Percentiles rank a stretch among this genome's conserved stretches.
Conservation (phyloP, 208 protist genomes). For the Leishmania martiniquensis region DNA sequence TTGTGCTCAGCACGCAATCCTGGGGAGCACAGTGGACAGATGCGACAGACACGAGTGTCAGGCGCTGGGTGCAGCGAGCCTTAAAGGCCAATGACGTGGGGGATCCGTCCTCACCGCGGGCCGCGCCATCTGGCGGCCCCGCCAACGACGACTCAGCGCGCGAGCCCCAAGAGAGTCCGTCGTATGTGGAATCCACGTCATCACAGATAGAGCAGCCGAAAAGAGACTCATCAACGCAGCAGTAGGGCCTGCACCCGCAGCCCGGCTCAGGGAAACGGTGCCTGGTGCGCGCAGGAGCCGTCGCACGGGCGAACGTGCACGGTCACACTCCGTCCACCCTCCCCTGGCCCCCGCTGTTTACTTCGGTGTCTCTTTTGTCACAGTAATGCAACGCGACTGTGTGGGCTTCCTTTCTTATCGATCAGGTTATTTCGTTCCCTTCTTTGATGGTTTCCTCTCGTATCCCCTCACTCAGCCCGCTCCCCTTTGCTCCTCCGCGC, state of each 20-base stretch:
- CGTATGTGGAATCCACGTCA: neutral
- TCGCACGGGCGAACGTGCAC: neutral
- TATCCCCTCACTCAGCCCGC: neutral
- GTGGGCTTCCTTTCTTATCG: neutral
- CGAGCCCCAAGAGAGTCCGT: neutral
- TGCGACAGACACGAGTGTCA: conserved; percentile 41
- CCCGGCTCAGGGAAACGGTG: neutral
- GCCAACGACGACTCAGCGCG: neutral
- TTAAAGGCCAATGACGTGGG: conserved; percentile 10
- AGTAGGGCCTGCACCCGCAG: conserved; percentile 1
- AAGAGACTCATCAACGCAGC: neutral
- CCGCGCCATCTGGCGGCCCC: neutral
- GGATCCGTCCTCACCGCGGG: conserved; percentile 1
- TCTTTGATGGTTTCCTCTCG: neutral
- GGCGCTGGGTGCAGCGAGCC: conserved; percentile 38
- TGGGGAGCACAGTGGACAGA: conserved; percentile 26
- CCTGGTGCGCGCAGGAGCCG: neutral
- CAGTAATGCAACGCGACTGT: neutral
- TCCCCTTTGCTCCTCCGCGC: neutral
- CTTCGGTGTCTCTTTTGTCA: neutral
- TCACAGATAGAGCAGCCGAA: neutral
- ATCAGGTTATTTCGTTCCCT: neutral
- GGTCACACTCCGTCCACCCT: neutral
- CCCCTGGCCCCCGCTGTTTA: neutral
- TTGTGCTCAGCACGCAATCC: conserved; percentile 42